A percentile compares a stretch with the other conserved stretches of the same genome.
These are phyloP conservation scores for Rhodomyrtus tomentosa DNA, from an alignment of 345 rosid genomes.

Conservation along the genomic window DNA sequence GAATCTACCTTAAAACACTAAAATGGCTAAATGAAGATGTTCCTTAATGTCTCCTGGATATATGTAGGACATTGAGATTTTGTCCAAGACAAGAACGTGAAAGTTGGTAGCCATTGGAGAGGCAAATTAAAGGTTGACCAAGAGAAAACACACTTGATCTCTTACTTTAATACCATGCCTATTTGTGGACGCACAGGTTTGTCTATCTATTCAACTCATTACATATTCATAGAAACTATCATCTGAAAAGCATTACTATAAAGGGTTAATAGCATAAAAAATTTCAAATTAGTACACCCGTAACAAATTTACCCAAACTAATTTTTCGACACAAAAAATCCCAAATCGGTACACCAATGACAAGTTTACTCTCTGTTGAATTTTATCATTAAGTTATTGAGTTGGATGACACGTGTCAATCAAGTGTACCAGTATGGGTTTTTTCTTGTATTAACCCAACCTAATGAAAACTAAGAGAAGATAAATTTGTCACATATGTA, in stretches of 20 bases:
- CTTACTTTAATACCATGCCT: neutral
- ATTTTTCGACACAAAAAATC: too few relatives aligned
- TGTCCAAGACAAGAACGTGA: neutral
- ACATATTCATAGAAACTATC: neutral
- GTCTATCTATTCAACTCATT: neutral
- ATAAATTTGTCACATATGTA: too few relatives aligned
- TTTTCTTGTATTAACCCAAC: too few relatives aligned
- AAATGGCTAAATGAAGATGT: neutral
- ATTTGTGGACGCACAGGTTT: neutral
- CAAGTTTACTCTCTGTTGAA: too few relatives aligned
- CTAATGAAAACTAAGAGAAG: too few relatives aligned
- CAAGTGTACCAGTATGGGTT: too few relatives aligned
- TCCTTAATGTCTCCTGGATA: neutral
- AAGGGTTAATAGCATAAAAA: too few relatives aligned
- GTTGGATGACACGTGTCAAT: too few relatives aligned
- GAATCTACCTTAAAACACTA: neutral
- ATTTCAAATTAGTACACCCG: too few relatives aligned
- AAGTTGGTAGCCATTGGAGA: neutral
- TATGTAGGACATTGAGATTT: neutral
- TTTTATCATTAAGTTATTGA: too few relatives aligned
- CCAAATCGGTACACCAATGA: too few relatives aligned
- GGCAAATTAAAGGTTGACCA: neutral
- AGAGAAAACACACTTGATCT: neutral
- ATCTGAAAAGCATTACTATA: neutral
- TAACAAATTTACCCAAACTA: too few relatives aligned